Evolutionary conservation across 768 basidiomycete species (phyloP), one percentile per base, ranked within the genome.

Genomic region (Suillus sp.): DNA sequence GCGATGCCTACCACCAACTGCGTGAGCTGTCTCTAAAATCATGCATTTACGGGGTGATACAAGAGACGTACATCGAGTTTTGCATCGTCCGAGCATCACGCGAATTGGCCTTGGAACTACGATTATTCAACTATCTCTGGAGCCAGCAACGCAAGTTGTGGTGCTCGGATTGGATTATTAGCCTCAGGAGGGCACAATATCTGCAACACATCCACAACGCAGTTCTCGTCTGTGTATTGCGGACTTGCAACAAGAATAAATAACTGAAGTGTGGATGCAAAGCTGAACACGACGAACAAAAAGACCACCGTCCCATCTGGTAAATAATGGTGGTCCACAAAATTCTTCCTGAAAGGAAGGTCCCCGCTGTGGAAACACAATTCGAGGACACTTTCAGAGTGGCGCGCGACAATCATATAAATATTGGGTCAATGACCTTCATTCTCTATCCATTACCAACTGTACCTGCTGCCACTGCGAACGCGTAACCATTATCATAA

Each of bases 301-400:
- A 51, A 25, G 22, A 37, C 34, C 54, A 37, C 54, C 2, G 8
- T 55, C 35, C 8, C 10, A 34, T 14, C 11, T 35, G 16, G 22
- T 16, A 35, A 25, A 37, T 25, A 55, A 37, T 55, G 7, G 14
- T 55, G n/a, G 35, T 55, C 54, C 34, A 55, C n/a, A 55, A 35
- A 35, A 22, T 14, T n/a, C 13, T 35, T 18, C 48, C 4, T 8
- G n/a, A 35, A 54, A 54, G 32, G 34, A 22, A 54, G 13, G 53
- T 54, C 32, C 1, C 34, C 42, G 8, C 53, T 14, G 32, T 54
- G 30, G 6, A 35, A 34, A 11, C 13, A 14, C 43, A 43, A 11
- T 10, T 43, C n/a, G 20, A n/a, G 43, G 43, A 32, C 51, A 55
- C 32, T 22, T 35, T 55, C 53, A 55, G 35, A 55, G 54, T 14